Evolutionary conservation across 306 rosid genomes (phyloP), one percentile per base, ranked within the genome.

Genomic region (Glycyrrhiza uralensis): DNA sequence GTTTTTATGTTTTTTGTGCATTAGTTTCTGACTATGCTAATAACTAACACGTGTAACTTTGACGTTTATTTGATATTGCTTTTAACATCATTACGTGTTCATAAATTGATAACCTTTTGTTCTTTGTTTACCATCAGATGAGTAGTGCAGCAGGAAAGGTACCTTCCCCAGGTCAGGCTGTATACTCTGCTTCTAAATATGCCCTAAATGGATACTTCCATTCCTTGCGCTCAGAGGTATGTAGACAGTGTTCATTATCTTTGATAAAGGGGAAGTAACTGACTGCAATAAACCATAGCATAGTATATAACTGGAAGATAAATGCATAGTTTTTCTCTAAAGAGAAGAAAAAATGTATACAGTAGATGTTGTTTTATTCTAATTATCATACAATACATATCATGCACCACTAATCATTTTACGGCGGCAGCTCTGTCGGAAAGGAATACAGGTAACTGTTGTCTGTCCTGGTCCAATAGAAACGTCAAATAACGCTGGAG

Each of bases 141-240:
- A 94, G 98, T 85, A 94, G 97, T 74, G 94, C 97, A 57, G 98
- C 97, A 4, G 97, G 96, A 76, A 91, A 94, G 80, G 79, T 87
- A 69, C 98, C 97, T 68, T 94, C 98, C 47, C 97, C 97, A 0
- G 97, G 98, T 71, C 98, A 94, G 83, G 91, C 98, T 26, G 74
- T 94, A 69, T 94, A 94, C 83, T 87, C 98, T 8, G 97, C 98
- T 47, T 91, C 98, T 62, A 93, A 91, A 83, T 81, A 71, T 74
- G 98, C 98, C 30, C 84, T 93, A 30, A 93, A 93, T 75, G 98
- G 98, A 7, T 93, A 89, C 81, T 93, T 93, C 71, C 97, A 91
- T 77, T 49, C 92, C 64, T 85, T 93, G 87, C 94, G 97, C 44
- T 93, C 98, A 0, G 97, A 93, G 98, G 98, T 93, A 86, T 54